phyloP scores from a whole-genome alignment of 2,329 filamentous ascomycete genomes.

The Catunica adiposa region DNA sequence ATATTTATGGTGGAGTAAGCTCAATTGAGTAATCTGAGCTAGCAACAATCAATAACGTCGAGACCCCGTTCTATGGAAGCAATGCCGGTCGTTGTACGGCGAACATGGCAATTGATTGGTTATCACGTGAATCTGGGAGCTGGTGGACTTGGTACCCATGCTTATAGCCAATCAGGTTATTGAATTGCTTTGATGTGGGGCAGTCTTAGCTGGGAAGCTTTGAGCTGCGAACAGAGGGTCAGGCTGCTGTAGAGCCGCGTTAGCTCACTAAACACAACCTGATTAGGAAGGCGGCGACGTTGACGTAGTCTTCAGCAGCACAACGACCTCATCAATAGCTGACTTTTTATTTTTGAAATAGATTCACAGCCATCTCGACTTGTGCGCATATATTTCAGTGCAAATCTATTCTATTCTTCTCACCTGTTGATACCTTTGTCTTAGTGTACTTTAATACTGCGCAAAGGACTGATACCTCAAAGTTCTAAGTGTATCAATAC shows the following conservation, averaged over 20 bases:
- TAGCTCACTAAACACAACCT: conserved; percentile 12
- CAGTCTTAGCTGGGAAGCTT: not conserved
- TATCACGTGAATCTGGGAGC: not conserved
- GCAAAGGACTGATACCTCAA: no score
- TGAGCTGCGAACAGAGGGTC: conserved; percentile 16
- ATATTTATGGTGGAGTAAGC: not conserved
- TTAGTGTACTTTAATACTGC: no score
- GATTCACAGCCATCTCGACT: no score
- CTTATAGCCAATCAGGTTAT: not conserved
- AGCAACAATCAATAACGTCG: no score
- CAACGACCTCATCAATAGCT: not conserved
- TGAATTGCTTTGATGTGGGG: conserved; percentile 4
- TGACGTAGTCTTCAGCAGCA: not conserved
- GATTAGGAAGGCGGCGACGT: conserved; percentile 2
- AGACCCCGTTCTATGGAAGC: no score
- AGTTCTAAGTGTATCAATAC: no score
- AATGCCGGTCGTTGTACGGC: no score
- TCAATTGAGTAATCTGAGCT: not conserved
- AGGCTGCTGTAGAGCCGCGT: conserved; percentile 28
- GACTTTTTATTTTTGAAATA: no score
- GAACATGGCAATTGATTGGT: not conserved
- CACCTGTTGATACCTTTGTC: not conserved
- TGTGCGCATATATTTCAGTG: no score
- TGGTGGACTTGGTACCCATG: not conserved
- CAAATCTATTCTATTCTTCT: not conserved